These are phyloP conservation scores for Aquilaria yunnanensis DNA, from an alignment of 345 rosid genomes.

Conservation along the genomic window DNA sequence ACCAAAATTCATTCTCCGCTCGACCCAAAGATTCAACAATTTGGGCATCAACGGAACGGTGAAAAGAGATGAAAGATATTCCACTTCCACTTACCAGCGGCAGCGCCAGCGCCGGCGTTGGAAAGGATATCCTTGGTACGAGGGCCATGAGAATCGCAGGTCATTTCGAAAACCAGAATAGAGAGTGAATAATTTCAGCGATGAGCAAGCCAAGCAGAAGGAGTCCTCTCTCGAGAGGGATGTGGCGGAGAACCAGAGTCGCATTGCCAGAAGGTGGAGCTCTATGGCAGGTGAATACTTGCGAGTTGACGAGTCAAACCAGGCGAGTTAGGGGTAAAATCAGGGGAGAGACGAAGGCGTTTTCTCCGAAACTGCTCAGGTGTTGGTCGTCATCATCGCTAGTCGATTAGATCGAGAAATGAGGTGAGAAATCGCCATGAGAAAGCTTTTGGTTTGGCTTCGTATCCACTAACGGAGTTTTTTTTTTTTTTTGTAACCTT, in stretches of 20 bases:
- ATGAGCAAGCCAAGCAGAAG: constrained; percentile 14
- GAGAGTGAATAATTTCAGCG: constrained; percentile 11
- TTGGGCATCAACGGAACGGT: too few relatives aligned
- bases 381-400: too few relatives aligned
- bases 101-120: constrained; percentile 90
- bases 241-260: constrained; percentile 55
- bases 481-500: too few relatives aligned
- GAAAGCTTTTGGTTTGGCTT: too few relatives aligned
- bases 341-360: too few relatives aligned
- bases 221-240: constrained; percentile 71
- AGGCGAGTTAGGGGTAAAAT: constrained; percentile 7
- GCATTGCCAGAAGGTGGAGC: constrained; percentile 57
- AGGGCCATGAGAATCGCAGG: constrained; percentile 49
- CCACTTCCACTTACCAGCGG: constrained; percentile 46
- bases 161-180: constrained; percentile 31
- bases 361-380: too few relatives aligned
- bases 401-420: too few relatives aligned
- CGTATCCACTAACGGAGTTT: too few relatives aligned
- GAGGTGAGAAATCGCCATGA: too few relatives aligned
- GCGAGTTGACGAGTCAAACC: constrained; percentile 7
- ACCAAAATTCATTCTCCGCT: too few relatives aligned
- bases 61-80: too few relatives aligned
- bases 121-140: constrained; percentile 54
- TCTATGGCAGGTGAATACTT: neutral
- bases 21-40: too few relatives aligned